A percentile compares a stretch with the other conserved stretches of the same genome.
These are phyloP conservation scores for Linnemannia schmuckeri DNA, from an alignment of 192 early-diverging fungal species.

Conservation along the genomic window DNA sequence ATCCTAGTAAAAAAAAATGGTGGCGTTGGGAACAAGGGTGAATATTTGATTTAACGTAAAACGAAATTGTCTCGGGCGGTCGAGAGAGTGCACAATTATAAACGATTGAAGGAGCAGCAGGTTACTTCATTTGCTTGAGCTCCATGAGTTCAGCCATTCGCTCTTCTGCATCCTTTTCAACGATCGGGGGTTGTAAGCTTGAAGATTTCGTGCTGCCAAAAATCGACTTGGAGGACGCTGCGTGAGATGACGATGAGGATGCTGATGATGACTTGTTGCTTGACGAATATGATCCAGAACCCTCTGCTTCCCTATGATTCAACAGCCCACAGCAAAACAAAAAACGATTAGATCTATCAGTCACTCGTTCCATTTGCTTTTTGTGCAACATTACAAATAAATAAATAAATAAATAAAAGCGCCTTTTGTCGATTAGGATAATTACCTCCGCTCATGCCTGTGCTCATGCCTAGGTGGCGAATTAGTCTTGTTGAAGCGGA, in stretches of 20 bases:
- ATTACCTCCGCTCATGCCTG: slow-evolving; percentile 51
- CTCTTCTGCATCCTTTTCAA: slow-evolving; percentile 45
- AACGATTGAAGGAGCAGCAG: too few relatives aligned
- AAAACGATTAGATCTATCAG: too few relatives aligned
- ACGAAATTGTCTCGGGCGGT: too few relatives aligned
- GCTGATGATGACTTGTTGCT: background rate
- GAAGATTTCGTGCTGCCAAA: background rate
- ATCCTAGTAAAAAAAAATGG: slow-evolving; percentile 16
- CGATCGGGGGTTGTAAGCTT: background rate
- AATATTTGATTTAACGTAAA: background rate
- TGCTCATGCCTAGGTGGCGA: slow-evolving; percentile 13
- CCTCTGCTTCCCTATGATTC: background rate
- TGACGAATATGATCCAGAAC: background rate
- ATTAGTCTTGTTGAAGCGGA: slow-evolving; percentile 16
- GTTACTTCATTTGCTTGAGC: slow-evolving; percentile 47
- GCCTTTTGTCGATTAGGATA: background rate
- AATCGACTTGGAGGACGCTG: background rate
- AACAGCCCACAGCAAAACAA: background rate
- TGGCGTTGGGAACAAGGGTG: background rate
- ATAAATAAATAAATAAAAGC: too few relatives aligned
- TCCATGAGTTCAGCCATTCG: slow-evolving; percentile 39
- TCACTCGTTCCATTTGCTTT: too few relatives aligned
- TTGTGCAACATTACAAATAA: too few relatives aligned
- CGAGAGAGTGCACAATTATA: too few relatives aligned
- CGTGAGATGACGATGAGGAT: background rate